These are phyloP conservation scores for Pyricularia sp. DNA, from an alignment of 2,329 filamentous ascomycete genomes.

Conservation along the genomic window DNA sequence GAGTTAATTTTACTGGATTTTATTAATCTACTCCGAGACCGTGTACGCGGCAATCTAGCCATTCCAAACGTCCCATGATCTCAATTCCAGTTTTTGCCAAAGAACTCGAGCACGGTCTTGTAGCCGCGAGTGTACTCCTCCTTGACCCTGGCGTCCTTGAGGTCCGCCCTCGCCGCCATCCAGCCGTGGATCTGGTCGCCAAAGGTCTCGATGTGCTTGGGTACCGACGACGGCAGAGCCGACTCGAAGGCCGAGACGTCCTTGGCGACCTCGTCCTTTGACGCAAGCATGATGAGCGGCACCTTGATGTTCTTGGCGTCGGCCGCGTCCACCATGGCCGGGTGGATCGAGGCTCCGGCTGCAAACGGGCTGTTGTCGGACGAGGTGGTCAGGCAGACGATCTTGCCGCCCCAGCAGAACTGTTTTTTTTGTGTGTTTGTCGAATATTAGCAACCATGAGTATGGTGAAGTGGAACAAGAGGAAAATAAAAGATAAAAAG, in stretches of 20 bases:
- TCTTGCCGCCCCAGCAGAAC: slow-evolving; percentile 66
- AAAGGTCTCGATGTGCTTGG: slow-evolving; percentile 58
- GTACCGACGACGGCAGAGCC: slow-evolving; percentile 31
- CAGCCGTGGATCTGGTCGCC: slow-evolving; percentile 61
- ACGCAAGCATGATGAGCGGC: slow-evolving; percentile 55
- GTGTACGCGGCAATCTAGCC: neutral
- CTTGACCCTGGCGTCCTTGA: slow-evolving; percentile 46
- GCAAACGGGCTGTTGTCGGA: slow-evolving; percentile 45
- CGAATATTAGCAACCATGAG: neutral
- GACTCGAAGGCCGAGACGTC: slow-evolving; percentile 46
- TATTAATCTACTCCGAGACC: neutral
- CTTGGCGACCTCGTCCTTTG: slow-evolving; percentile 50
- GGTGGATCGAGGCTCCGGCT: slow-evolving; percentile 42
- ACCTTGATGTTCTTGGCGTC: slow-evolving; percentile 53
- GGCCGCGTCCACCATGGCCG: slow-evolving; percentile 53
- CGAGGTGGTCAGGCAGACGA: slow-evolving; percentile 42
- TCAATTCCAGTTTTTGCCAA: slow-evolving; percentile 36
- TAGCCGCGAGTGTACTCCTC: slow-evolving; percentile 55
- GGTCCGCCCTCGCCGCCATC: slow-evolving; percentile 59
- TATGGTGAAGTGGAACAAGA: slow-evolving; percentile 4
- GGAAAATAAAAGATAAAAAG: neutral
- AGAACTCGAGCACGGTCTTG: slow-evolving; percentile 48
- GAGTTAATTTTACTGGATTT: neutral
- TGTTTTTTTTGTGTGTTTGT: slow-evolving; percentile 13
- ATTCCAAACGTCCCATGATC: neutral